These are phyloP conservation scores for Fraxinus xanthoxyloides DNA, from an alignment of 305 asterid genomes.

Conservation along the genomic window DNA sequence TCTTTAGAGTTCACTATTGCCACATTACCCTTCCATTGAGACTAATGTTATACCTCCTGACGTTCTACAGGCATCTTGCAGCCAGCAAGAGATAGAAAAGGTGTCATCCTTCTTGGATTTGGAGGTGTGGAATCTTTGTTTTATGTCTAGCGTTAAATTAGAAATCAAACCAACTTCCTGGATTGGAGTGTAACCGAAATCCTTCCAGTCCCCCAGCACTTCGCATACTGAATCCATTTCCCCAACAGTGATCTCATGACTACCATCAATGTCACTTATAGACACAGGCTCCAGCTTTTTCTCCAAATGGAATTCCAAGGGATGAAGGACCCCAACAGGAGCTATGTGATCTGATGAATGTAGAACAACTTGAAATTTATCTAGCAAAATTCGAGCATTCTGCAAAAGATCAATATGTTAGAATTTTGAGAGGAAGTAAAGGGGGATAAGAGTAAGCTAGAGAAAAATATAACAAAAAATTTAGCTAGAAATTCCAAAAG, in stretches of 20 bases:
- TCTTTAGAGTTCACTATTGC: neutral
- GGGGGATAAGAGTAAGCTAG: constrained; percentile 15
- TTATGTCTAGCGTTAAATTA: constrained; percentile 30
- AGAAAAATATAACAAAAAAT: constrained; percentile 10
- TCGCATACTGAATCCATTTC: constrained; percentile 56
- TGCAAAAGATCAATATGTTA: constrained; percentile 43
- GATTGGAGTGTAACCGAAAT: constrained; percentile 32
- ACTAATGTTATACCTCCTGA: constrained; percentile 51
- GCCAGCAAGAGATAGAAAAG: constrained; percentile 76
- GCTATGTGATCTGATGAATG: constrained; percentile 89
- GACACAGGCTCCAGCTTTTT: constrained; percentile 44
- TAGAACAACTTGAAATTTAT: constrained; percentile 69
- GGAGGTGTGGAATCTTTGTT: constrained; percentile 44
- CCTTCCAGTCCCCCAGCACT: constrained; percentile 59
- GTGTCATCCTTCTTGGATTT: constrained; percentile 53
- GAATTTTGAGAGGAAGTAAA: constrained; percentile 17
- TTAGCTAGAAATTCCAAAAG: constrained; percentile 3
- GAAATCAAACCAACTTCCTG: constrained; percentile 29
- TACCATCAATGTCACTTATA: constrained; percentile 31
- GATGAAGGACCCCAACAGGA: constrained; percentile 93
- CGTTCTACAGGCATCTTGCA: constrained; percentile 54
- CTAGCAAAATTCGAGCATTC: constrained; percentile 89
- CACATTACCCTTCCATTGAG: constrained; percentile 6
- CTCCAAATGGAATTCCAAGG: constrained; percentile 82
- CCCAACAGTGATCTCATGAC: constrained; percentile 28